A percentile compares a stretch with the other conserved stretches of the same genome.
phyloP scores from a whole-genome alignment of 2,329 filamentous ascomycete species.

The Epicoccum sorghinum region DNA sequence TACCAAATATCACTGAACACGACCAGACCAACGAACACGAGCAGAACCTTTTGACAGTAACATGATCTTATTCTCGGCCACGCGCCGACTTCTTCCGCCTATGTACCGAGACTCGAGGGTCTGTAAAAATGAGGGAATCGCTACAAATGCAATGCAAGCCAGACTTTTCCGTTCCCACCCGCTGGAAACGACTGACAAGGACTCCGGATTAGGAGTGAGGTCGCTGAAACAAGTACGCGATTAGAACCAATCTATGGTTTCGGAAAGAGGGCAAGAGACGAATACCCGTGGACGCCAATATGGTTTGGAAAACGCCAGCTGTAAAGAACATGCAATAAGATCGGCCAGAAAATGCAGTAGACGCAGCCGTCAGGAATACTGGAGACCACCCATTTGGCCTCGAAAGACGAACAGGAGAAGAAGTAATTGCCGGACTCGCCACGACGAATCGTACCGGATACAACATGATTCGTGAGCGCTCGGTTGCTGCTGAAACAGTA shows the following conservation, averaged over 20 bases:
- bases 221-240: constrained; percentile 34
- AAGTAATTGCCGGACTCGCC: constrained; percentile 29
- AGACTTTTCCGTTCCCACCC: constrained; percentile 38
- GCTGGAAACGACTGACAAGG: constrained; percentile 26
- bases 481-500: constrained; percentile 22
- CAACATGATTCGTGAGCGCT: constrained; percentile 45
- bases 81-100: constrained; percentile 19
- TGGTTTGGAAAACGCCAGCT: constrained; percentile 30
- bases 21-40: constrained; percentile 11
- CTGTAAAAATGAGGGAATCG: constrained; percentile 33
- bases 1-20: not conserved
- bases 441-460: constrained; percentile 37
- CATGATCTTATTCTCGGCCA: constrained; percentile 31
- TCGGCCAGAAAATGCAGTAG: constrained; percentile 44
- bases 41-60: constrained; percentile 18
- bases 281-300: constrained; percentile 27
- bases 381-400: constrained; percentile 19
- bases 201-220: constrained; percentile 39
- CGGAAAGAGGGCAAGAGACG: constrained; percentile 27
- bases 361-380: constrained; percentile 36
- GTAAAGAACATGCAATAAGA: constrained; percentile 41
- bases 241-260: constrained; percentile 42
- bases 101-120: constrained; percentile 33
- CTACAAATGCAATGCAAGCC: constrained; percentile 40
- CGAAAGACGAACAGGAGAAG: constrained; percentile 19